Conservation (phyloP, 495 filamentous ascomycete genomes). For the Collariella sp. region DNA sequence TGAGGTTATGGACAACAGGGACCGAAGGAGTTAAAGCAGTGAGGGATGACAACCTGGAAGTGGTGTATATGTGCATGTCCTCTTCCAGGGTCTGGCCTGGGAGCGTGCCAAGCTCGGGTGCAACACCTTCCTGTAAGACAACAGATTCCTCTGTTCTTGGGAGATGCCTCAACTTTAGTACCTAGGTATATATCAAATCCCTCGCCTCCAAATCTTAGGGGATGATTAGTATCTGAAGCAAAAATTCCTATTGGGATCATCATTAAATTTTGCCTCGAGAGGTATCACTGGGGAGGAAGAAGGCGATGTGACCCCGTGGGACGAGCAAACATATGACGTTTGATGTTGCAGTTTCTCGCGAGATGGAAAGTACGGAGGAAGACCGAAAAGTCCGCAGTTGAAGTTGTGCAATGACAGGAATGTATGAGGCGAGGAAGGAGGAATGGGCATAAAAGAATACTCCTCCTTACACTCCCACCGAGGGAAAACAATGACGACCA, state of each 20-base stretch:
- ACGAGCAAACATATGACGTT: slow-evolving; percentile 3
- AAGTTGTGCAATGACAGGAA: neutral
- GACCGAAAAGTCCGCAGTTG: neutral
- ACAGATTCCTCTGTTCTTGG: neutral
- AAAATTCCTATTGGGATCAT: neutral
- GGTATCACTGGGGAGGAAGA: neutral
- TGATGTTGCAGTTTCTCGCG: neutral
- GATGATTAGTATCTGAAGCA: slow-evolving; percentile 1
- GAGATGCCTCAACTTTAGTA: too few relatives aligned
- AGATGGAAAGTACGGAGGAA: slow-evolving; percentile 4
- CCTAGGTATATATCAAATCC: too few relatives aligned
- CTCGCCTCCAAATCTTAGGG: neutral
- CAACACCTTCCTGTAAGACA: neutral
- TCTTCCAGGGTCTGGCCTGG: neutral
- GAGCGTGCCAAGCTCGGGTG: neutral
- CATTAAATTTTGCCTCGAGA: slow-evolving; percentile 1
- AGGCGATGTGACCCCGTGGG: neutral
- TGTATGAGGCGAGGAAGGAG: neutral
- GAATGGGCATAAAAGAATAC: neutral
- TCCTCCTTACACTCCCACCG: neutral
- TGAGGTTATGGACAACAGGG: too few relatives aligned
- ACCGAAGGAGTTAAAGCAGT: too few relatives aligned
- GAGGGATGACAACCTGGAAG: too few relatives aligned
- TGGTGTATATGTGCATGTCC: too few relatives aligned
- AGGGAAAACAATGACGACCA: neutral